Conservation (phyloP, 768 basidiomycete genomes). For the Boletellus ananiceps region DNA sequence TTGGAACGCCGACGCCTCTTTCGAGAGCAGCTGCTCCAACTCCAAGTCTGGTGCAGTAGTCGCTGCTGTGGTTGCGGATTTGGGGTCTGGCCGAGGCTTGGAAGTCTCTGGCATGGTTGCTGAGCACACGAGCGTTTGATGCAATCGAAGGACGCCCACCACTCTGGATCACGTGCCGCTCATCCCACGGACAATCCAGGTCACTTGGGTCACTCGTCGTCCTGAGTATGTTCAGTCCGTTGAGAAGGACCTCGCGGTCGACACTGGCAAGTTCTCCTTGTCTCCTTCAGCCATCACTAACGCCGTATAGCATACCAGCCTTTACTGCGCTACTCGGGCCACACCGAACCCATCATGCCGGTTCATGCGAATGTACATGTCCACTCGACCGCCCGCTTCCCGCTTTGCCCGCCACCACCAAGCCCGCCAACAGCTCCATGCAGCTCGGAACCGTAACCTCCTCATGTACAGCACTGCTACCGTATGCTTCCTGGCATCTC, state of each 20-base stretch:
- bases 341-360: too few species aligned
- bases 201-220: too few species aligned
- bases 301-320: neutral
- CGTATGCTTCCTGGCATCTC: slow-evolving; percentile 40
- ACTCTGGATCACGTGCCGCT: slow-evolving; percentile 1
- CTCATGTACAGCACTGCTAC: slow-evolving; percentile 84
- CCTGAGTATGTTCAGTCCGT: slow-evolving; percentile 1
- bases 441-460: slow-evolving; percentile 63
- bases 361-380: neutral
- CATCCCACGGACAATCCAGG: too few species aligned
- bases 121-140: too few species aligned
- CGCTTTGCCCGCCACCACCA: slow-evolving; percentile 22
- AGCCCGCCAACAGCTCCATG: slow-evolving; percentile 41
- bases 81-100: slow-evolving; percentile 13
- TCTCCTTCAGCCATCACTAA: neutral
- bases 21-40: slow-evolving; percentile 72
- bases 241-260: neutral
- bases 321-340: too few species aligned
- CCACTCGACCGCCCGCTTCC: neutral
- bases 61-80: slow-evolving; percentile 6
- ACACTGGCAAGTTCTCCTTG: neutral
- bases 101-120: slow-evolving; percentile 23
- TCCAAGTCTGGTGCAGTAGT: slow-evolving; percentile 41
- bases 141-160: neutral
- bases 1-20: slow-evolving; percentile 82